These are phyloP conservation scores for Litchi chinensis DNA, from an alignment of 345 rosid genomes.

Conservation along the genomic window DNA sequence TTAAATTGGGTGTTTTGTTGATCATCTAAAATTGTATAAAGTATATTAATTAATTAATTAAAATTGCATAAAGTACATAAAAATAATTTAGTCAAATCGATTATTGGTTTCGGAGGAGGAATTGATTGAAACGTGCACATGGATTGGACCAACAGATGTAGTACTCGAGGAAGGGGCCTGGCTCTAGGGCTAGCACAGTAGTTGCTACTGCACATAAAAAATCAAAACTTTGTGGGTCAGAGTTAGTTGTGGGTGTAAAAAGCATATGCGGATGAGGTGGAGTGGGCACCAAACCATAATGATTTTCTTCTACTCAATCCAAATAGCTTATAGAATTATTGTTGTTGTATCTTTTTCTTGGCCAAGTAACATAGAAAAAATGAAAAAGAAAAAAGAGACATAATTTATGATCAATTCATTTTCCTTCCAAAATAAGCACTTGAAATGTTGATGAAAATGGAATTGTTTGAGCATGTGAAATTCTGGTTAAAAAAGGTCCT, in stretches of 20 bases:
- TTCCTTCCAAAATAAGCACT: constrained; percentile 2
- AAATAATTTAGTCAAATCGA: not conserved
- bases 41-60: too few species aligned
- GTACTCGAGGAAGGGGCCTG: not conserved
- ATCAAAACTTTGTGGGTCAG: constrained; percentile 23
- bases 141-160: not conserved
- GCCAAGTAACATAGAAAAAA: too few species aligned
- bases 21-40: too few species aligned
- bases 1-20: too few species aligned
- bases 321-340: not conserved
- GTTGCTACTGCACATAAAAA: not conserved
- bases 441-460: not conserved
- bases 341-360: constrained; percentile 25
- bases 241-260: constrained; percentile 14
- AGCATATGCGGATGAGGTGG: constrained; percentile 13
- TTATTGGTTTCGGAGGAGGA: not conserved
- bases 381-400: not conserved
- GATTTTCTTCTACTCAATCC: constrained; percentile 26
- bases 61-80: too few species aligned
- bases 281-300: constrained; percentile 22
- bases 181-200: too few species aligned
- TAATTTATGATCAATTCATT: not conserved
- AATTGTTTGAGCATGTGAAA: too few species aligned
- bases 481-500: too few species aligned
- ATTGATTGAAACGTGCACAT: not conserved